phyloP scores from a whole-genome alignment of 495 filamentous ascomycete species.

The Parachaetomium inaequale region DNA sequence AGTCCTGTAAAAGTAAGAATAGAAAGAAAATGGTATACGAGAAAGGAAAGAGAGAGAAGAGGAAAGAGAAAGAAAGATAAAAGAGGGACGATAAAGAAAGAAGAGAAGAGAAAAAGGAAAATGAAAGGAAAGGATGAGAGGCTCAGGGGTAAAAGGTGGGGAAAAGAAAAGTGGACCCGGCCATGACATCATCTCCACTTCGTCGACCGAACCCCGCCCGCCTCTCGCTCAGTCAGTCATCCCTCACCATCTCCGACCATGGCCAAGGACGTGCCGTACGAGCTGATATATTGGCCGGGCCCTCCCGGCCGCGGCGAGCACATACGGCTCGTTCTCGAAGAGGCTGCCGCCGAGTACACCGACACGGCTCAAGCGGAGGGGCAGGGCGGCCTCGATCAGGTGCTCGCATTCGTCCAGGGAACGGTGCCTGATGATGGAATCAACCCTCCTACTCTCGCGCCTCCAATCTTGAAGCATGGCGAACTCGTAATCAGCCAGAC shows the following conservation, averaged over 20 bases:
- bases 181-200: too few species aligned
- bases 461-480: constrained; percentile 57
- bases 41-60: too few species aligned
- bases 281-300: constrained; percentile 62
- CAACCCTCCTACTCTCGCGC: constrained; percentile 60
- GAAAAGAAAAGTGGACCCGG: too few species aligned
- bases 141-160: too few species aligned
- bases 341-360: constrained; percentile 54
- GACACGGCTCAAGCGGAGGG: too few species aligned
- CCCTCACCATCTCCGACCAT: constrained; percentile 26
- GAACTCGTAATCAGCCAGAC: constrained; percentile 60
- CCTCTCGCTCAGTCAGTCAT: background rate
- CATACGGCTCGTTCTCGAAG: constrained; percentile 63
- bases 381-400: constrained; percentile 38
- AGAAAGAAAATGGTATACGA: too few species aligned
- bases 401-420: constrained; percentile 34
- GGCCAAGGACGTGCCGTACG: constrained; percentile 45
- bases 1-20: too few species aligned
- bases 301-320: constrained; percentile 64
- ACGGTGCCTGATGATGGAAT: constrained; percentile 37
- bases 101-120: too few species aligned
- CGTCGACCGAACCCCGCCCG: background rate
- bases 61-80: too few species aligned
- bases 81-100: too few species aligned
- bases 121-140: too few species aligned